Evolutionary conservation across 1,284 basidiomycete species (phyloP).

Genomic region (Coriolopsis trogii): DNA sequence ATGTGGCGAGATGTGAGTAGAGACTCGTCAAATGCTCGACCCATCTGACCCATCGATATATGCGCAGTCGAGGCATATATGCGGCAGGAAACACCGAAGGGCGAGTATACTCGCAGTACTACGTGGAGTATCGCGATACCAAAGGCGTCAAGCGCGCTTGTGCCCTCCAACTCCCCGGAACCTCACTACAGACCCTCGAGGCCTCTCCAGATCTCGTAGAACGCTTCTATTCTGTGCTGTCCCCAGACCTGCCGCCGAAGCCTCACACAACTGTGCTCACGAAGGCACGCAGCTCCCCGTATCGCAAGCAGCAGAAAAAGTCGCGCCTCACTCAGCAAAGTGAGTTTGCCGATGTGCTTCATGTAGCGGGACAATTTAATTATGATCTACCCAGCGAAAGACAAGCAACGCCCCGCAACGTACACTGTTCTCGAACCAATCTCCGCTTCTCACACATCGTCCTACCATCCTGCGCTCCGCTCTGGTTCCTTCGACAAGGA

Average conservation of each 20-base stretch:
- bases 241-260: slow-evolving; percentile 11
- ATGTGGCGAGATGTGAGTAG: slow-evolving; percentile 42
- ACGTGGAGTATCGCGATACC: slow-evolving; percentile 30
- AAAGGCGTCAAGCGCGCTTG: slow-evolving; percentile 32
- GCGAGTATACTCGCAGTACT: slow-evolving; percentile 12
- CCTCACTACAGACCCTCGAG: slow-evolving; percentile 29
- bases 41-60: slow-evolving; percentile 1
- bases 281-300: background rate
- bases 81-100: background rate
- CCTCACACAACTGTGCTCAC: background rate
- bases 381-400: background rate
- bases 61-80: slow-evolving; percentile 27
- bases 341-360: background rate
- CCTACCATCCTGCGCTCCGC: background rate
- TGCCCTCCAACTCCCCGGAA: slow-evolving; percentile 18
- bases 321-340: background rate
- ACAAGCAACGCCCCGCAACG: background rate
- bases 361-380: too few species aligned
- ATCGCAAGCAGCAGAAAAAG: background rate
- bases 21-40: background rate
- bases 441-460: background rate
- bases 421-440: slow-evolving; percentile 1
- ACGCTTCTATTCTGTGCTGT: slow-evolving; percentile 20
- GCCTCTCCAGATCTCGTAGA: slow-evolving; percentile 25
- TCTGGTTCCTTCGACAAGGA: background rate